Evolutionary conservation across 2,329 filamentous ascomycete genomes (phyloP), one percentile per base, ranked within the genome.

Genomic region (Fusarium scirpi): DNA sequence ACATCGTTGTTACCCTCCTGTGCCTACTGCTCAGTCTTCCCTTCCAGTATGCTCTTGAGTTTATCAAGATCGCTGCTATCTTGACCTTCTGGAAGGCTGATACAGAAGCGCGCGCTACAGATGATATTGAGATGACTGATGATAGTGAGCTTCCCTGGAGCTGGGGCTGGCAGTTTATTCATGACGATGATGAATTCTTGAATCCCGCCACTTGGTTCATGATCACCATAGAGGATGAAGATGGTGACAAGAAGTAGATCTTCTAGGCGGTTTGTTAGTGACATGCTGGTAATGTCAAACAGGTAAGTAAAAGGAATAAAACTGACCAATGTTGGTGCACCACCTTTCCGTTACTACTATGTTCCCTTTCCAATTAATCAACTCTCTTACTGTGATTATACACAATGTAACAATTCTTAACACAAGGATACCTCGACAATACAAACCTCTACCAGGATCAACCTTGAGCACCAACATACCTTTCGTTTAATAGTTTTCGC

Each of bases 31-130:
- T 55, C 6, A 40, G 41, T 11, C 29, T 47, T n/a, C 48, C 38
- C 13, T 49, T 29, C 8, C 52, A 48, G 10, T 71, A 69, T 24
- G 7, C 32, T 5, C 58, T 58, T 10, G 46, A 53, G 8, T 6
- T 71, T 4, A 16, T 74, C 6, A 69, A 62, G 30, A 24, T 72
- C 11, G 58, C 55, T 27, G 58, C 60, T 18, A 44, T 72, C 8
- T 20, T 68, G 11, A 65, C 61, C 3, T 52, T 56, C 29, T 61
- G 45, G 56, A 40, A 43, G 30, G 43, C 44, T 0, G 51, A 65
- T 32, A 38, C 44, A 2, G 44, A 63, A 18, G 38, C 43, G 20
- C 22, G 44, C 6, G 44, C 13, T 5, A 25, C 22, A 24, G n/a
- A 30, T 16, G 67, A 65, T 8, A 8, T 30, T 5, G 56, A 71